Evolutionary conservation across 352 stramenopile species (phyloP).

Genomic region (Globisporangium emineosum): DNA sequence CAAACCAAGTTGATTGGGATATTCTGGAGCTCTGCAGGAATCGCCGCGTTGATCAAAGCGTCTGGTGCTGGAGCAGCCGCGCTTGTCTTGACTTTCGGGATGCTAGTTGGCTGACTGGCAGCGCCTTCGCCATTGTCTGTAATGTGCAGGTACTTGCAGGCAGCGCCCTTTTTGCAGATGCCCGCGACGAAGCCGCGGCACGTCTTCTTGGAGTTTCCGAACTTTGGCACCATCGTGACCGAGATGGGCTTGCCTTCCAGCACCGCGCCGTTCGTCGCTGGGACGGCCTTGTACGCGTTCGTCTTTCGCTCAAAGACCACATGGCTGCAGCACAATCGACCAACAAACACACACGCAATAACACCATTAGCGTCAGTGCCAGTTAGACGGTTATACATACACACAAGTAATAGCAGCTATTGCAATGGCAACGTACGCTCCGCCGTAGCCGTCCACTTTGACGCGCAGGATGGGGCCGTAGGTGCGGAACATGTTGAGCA

Average conservation of each 20-base stretch:
- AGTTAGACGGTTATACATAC: neutral
- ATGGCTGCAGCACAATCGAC: constrained; percentile 23
- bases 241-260: constrained; percentile 54
- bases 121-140: neutral
- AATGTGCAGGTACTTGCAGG: constrained; percentile 52
- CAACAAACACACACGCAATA: neutral
- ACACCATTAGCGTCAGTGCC: neutral
- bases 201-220: constrained; percentile 34
- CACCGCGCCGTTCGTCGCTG: constrained; percentile 46
- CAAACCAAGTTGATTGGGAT: constrained; percentile 42
- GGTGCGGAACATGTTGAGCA: constrained; percentile 56
- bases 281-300: constrained; percentile 34
- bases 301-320: constrained; percentile 31
- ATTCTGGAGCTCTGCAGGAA: constrained; percentile 21
- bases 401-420: neutral
- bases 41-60: neutral
- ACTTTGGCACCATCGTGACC: constrained; percentile 37
- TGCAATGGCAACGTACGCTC: constrained; percentile 38
- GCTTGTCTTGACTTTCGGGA: neutral
- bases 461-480: constrained; percentile 60
- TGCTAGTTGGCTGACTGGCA: neutral
- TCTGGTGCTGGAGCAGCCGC: neutral
- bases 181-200: constrained; percentile 60
- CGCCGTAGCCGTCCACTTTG: constrained; percentile 39
- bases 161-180: constrained; percentile 53